Evolutionary conservation across 108 stramenopile species (phyloP), one percentile per base, ranked within the genome.

Genomic region (Hondaea fermentalgiana): DNA sequence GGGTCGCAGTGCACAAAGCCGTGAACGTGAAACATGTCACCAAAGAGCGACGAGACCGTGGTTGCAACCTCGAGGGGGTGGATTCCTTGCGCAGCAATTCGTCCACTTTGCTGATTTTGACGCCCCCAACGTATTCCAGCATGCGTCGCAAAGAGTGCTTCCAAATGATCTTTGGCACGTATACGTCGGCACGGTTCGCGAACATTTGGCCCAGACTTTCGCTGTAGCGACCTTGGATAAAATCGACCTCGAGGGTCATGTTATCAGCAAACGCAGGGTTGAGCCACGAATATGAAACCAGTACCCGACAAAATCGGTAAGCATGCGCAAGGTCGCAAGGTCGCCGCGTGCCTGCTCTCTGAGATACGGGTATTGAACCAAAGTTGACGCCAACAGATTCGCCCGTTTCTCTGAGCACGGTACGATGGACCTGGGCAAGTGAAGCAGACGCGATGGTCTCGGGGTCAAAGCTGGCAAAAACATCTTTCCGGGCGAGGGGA

Each of bases 1-100:
- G 92, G 92, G 60, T 92, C 92, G 57, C 90, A 91, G 76, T 92
- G 92, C 23, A 91, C 55, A 19, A 92, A 89, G 35, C 72, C 69
- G 12, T 43, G 44, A 23, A 51, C 44, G 42, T 58, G 51, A n/a
- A 87, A 60, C 59, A 89, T 58, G 19, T 87, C 83, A 25, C 90
- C 88, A 72, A 92, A 92, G 6, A 72, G 25, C 4, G 55, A 44
- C 14, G 88, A 87, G 10, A 91, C 90, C 55, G 90, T 91, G 29
- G 53, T 21, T 5, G 90, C 92, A 25, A 92, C 92, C 43, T 57
- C 88, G 8, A 25, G 17, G 44, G 92, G 90, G 60, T 91, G 72
- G 71, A 92, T 87, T 21, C 92, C 92, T 58, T 29, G 12, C 25
- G 23, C 49, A 49, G 60, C 57, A 92, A 60, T 42, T 35, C 59